Evolutionary conservation across 2,329 filamentous ascomycete genomes (phyloP).

Genomic region (Cytospora schulzeri): DNA sequence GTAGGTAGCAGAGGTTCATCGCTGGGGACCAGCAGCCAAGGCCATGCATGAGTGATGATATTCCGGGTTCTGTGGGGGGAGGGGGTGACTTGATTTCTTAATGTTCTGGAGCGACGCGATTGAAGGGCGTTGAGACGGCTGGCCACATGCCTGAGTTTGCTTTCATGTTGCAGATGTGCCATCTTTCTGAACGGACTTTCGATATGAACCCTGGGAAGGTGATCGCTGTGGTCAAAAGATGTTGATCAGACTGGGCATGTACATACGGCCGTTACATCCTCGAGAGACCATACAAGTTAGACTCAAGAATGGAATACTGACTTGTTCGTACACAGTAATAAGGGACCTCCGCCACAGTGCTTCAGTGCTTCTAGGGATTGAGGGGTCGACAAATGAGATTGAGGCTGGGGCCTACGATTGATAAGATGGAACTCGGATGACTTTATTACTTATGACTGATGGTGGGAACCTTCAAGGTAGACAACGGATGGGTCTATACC

Average conservation of each 20-base stretch:
- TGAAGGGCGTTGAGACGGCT: background rate
- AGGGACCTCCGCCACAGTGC: background rate
- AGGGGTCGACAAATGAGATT: background rate
- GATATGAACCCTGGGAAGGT: too few species aligned
- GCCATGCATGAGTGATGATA: background rate
- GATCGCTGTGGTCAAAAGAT: too few species aligned
- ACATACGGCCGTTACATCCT: background rate
- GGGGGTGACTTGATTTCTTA: too few species aligned
- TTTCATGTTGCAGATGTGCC: background rate
- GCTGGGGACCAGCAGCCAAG: background rate
- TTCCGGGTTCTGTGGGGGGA: background rate
- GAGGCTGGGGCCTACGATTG: background rate
- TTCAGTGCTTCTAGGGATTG: background rate
- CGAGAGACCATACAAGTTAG: background rate
- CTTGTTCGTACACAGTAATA: background rate
- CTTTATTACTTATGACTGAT: background rate
- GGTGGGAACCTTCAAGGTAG: background rate
- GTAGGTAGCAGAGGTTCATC: background rate
- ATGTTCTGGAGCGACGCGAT: too few species aligned
- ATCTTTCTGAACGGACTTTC: background rate
- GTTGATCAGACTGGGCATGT: background rate
- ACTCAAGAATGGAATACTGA: background rate
- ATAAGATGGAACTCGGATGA: background rate
- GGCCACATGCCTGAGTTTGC: background rate
- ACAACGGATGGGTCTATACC: background rate